Conservation (phyloP, 2,329 filamentous ascomycete species). For the Colletotrichum tropicale region DNA sequence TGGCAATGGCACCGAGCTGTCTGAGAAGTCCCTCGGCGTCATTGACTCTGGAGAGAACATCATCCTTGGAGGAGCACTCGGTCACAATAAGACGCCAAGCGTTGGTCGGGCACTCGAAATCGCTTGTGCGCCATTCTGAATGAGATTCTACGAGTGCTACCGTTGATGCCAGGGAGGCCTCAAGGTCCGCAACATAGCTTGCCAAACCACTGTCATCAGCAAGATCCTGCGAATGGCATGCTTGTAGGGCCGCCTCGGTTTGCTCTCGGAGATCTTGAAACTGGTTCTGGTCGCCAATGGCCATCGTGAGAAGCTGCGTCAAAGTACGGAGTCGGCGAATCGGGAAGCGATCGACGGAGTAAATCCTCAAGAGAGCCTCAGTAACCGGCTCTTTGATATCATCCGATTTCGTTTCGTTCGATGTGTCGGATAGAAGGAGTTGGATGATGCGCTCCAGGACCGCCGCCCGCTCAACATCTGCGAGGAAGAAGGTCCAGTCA, state of each 20-base stretch:
- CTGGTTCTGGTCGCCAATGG: constrained; percentile 48
- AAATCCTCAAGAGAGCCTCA: constrained; percentile 52
- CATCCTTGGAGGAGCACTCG: constrained; percentile 39
- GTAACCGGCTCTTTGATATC: constrained; percentile 48
- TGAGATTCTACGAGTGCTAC: constrained; percentile 45
- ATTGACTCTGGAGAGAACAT: constrained; percentile 52
- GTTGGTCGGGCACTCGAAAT: constrained; percentile 40
- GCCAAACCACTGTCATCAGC: constrained; percentile 50
- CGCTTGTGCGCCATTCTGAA: constrained; percentile 28
- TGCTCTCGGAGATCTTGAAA: constrained; percentile 43
- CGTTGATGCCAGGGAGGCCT: constrained; percentile 48
- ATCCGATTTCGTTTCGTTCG: constrained; percentile 32
- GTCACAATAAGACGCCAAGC: constrained; percentile 50
- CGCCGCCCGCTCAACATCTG: constrained; percentile 57
- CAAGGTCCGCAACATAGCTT: constrained; percentile 53
- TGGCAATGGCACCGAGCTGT: constrained; percentile 54
- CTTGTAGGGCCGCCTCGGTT: constrained; percentile 39
- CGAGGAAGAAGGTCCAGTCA: constrained; percentile 60
- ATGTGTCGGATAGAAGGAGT: constrained; percentile 42
- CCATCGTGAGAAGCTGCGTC: constrained; percentile 51
- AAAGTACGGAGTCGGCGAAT: constrained; percentile 58
- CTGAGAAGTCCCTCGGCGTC: constrained; percentile 52
- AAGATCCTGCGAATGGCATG: constrained; percentile 38
- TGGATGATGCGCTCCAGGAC: constrained; percentile 66
- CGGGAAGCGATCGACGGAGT: constrained; percentile 54